Evolutionary conservation across 352 stramenopile species (phyloP).

Genomic region (Phytophthora multivora): DNA sequence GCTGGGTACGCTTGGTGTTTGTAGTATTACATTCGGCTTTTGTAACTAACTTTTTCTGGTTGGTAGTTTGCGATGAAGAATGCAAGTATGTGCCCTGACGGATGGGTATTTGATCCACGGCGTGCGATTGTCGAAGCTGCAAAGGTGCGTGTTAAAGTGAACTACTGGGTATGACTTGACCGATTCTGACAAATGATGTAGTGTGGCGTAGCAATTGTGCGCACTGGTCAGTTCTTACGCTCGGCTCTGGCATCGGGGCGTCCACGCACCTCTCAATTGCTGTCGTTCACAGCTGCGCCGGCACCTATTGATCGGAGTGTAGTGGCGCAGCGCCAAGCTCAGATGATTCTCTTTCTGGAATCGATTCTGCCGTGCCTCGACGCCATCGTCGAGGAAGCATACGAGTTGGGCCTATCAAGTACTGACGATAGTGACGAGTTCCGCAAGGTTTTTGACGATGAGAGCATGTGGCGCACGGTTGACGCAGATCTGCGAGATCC

Average conservation of each 20-base stretch:
- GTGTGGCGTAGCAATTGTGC: constrained; percentile 68
- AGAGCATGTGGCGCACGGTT: constrained; percentile 74
- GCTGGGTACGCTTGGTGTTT: constrained; percentile 51
- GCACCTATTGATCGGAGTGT: constrained; percentile 55
- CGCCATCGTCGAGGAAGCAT: constrained; percentile 79
- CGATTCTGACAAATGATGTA: constrained; percentile 18
- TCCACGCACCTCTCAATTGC: constrained; percentile 42
- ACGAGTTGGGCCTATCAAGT: constrained; percentile 59
- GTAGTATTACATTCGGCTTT: no score
- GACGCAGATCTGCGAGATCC: constrained; percentile 56
- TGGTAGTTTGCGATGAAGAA: constrained; percentile 84
- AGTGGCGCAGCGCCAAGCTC: constrained; percentile 68
- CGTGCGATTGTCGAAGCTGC: constrained; percentile 79
- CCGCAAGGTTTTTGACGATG: constrained; percentile 74
- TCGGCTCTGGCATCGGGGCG: constrained; percentile 40
- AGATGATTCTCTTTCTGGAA: constrained; percentile 85
- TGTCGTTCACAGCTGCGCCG: constrained; percentile 53
- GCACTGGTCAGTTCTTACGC: constrained; percentile 73
- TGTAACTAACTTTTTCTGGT: constrained; percentile 1
- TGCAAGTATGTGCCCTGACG: constrained; percentile 60
- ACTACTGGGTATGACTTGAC: not conserved
- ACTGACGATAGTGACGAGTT: constrained; percentile 76
- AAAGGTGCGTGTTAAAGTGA: constrained; percentile 40
- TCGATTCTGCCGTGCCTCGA: constrained; percentile 80
- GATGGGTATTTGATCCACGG: constrained; percentile 74